Evolutionary conservation across 148 eudicot species (phyloP), one percentile per base, ranked within the genome.

Genomic region (Rhododendron mucronatum): DNA sequence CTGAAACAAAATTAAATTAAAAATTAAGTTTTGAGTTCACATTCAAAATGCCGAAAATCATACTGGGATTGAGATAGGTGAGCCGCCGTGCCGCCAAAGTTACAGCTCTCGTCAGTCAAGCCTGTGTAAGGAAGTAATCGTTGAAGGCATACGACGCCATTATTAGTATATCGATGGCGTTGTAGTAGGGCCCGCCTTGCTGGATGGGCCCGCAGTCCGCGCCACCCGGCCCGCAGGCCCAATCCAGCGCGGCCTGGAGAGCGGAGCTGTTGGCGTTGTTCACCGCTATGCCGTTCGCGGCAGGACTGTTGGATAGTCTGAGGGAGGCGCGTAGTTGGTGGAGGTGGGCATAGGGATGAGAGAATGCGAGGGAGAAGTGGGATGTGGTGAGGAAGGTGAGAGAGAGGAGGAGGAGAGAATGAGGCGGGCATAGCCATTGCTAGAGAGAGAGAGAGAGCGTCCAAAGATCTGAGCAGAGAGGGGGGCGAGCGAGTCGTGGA

Each of bases 61-160:
- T 88, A 96, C 99, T 94, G 35, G 99, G 99, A 86, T 94, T 92
- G 37, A 95, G 92, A 45, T 92, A 88, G 53, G 94, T 95, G 41
- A 55, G 95, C 97, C 83, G 98, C 99, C n/a, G 92, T 90, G 83
- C 87, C 88, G 13, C 87, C 89, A 26, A 95, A 96, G 82, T 91
- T 84, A 69, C 98, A 96, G 85, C 90, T 91, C 2, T 90, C 95
- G 47, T 90, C 89, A 79, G 92, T 90, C 93, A 93, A 88, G 4
- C 95, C 98, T 93, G 86, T 82, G 92, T 91, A 21, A 91, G 84
- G 37, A 91, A 96, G 78, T 96, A 96, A 73, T 81, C 91, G 86
- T 96, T 96, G 89, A 96, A 96, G 8, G 96, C 99, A 83, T 80
- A 95, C 44, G 99, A 95, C 80, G 99, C 97, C 92, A 91, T 95